phyloP scores from a whole-genome alignment of 2,329 filamentous ascomycete species.

The Colletotrichum spaethianum region DNA sequence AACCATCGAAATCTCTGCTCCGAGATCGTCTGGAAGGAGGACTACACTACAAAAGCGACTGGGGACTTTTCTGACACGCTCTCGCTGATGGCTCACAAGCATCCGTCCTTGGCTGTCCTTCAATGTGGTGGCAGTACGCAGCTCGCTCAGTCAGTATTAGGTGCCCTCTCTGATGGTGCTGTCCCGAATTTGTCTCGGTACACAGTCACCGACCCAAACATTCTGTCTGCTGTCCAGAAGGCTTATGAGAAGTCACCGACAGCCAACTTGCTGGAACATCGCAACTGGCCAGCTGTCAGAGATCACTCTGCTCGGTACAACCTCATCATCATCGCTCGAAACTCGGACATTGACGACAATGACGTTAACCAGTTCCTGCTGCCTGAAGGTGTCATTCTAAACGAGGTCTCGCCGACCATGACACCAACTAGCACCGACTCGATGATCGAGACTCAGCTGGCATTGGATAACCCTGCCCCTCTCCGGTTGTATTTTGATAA shows the following conservation, averaged over 20 bases:
- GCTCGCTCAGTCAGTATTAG: slow-evolving; percentile 46
- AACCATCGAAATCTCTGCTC: slow-evolving; percentile 65
- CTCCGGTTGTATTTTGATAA: background rate
- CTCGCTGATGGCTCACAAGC: slow-evolving; percentile 55
- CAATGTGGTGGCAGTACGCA: slow-evolving; percentile 52
- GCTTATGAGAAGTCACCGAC: slow-evolving; percentile 39
- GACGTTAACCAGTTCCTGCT: slow-evolving; percentile 46
- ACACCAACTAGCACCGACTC: slow-evolving; percentile 13
- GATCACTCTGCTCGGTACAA: slow-evolving; percentile 50
- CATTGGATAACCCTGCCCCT: background rate
- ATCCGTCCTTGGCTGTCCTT: slow-evolving; percentile 55
- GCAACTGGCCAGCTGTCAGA: slow-evolving; percentile 41
- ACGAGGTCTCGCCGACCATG: slow-evolving; percentile 26
- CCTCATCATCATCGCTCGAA: slow-evolving; percentile 48
- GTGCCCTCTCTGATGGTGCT: slow-evolving; percentile 44
- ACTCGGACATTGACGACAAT: slow-evolving; percentile 37
- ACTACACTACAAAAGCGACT: slow-evolving; percentile 48
- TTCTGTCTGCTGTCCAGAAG: slow-evolving; percentile 8
- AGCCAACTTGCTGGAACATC: slow-evolving; percentile 49
- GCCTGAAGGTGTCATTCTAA: slow-evolving; percentile 49
- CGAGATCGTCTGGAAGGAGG: slow-evolving; percentile 62
- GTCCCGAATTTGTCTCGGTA: slow-evolving; percentile 53
- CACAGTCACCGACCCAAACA: slow-evolving; percentile 46
- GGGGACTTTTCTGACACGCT: slow-evolving; percentile 48
- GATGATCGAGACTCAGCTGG: background rate